Evolutionary conservation across 2,329 filamentous ascomycete species (phyloP), one percentile per base, ranked within the genome.

Genomic region (Trichoderma breve): DNA sequence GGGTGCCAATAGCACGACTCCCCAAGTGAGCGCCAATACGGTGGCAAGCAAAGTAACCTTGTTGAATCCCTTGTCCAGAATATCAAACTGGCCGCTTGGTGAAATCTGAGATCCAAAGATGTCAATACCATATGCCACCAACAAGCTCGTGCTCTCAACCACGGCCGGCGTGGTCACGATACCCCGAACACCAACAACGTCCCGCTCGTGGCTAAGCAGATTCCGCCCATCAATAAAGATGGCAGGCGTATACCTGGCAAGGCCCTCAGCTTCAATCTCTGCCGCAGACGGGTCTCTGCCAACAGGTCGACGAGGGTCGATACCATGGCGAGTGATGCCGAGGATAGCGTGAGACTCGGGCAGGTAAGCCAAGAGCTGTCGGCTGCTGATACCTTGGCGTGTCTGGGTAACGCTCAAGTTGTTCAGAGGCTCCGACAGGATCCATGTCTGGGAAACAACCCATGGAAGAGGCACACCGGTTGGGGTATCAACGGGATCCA

Each of bases 11-110:
- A 93, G 88, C 74, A 91, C 81, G 18, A 97, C 95, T 60, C 94
- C 94, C 51, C 89, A 86, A 60, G 88, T 89, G 76, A 98, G 85
- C 21, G 93, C 95, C 53, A 92, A 85, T 47, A 99, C 94, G 1
- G 96, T 99, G 18, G 88, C 86, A 47, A 98, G 81, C 78, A 99
- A 88, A 76, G 94, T 92, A 71, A 94, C 79, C 85, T 97, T 98
- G 80, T 95, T 96, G 82, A 99, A 99, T 3, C 93, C 93, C 82
- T 94, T 96, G 74, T 94, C 96, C 18, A 99, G 84, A 55, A 98
- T 90, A 83, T 99, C 96, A 81, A 99, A 99, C 18, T 92, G 88
- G 76, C 92, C 90, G 81, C 94, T 97, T 1, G 96, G 96, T n/a
- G 92, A 89, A 12, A 97, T 89, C 67, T 94, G 86, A 1, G 94